Conservation (phyloP, 2,329 filamentous ascomycete species). For the Phoma sp. region DNA sequence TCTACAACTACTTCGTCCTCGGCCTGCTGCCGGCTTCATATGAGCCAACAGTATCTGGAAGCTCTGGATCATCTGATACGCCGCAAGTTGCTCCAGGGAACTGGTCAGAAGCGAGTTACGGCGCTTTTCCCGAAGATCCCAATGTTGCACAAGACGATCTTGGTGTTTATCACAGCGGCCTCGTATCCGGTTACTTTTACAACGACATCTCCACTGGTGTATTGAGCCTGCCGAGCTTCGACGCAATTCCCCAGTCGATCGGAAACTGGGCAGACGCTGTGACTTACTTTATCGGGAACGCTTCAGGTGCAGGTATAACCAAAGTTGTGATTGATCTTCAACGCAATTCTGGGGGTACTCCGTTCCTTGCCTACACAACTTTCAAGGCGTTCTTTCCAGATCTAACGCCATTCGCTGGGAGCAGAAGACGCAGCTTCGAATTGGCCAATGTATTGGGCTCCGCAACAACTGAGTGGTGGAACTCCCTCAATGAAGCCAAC, state of each 20-base stretch:
- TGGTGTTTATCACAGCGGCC: conserved; percentile 13
- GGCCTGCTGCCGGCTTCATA: conserved; percentile 27
- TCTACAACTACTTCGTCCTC: conserved; percentile 53
- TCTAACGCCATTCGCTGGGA: conserved; percentile 48
- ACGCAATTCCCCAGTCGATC: conserved; percentile 13
- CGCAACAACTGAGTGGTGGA: conserved; percentile 10
- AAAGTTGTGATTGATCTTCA: conserved; percentile 67
- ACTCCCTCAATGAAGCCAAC: conserved; percentile 6
- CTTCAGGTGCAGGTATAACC: conserved; percentile 54
- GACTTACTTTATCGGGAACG: conserved; percentile 51
- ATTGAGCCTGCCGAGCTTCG: conserved; percentile 50
- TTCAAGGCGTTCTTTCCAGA: conserved; percentile 59
- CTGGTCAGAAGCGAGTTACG: conserved; percentile 27
- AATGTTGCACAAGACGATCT: conserved; percentile 25
- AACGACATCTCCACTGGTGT: conserved; percentile 49
- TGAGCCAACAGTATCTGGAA: conserved; percentile 3
- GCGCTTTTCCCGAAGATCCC: conserved; percentile 29
- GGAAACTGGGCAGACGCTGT: conserved; percentile 32
- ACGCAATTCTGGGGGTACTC: conserved; percentile 61
- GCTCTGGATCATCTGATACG: not conserved
- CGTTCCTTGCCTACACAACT: conserved; percentile 32
- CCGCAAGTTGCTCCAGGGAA: conserved; percentile 1
- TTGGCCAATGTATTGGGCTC: conserved; percentile 21
- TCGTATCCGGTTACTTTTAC: conserved; percentile 52
- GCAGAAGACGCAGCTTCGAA: conserved; percentile 51